Conservation (phyloP, 495 filamentous ascomycete genomes). For the Aspergillus hancockii region DNA sequence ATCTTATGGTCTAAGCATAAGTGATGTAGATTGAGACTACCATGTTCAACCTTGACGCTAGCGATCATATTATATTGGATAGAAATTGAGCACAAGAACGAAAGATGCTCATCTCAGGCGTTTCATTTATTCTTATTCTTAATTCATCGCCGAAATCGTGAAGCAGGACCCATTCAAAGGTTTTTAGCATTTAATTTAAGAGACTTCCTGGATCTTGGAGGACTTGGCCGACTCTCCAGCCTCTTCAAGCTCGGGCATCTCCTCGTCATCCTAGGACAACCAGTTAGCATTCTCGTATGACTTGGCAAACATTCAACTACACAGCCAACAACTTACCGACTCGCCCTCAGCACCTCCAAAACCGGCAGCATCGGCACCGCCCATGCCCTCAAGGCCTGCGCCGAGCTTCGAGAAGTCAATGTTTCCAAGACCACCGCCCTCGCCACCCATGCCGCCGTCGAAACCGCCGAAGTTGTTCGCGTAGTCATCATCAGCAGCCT, state of each 20-base stretch:
- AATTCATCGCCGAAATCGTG: constrained; percentile 29
- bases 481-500: constrained; percentile 76
- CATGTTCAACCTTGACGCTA: not conserved
- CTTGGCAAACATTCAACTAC: constrained; percentile 15
- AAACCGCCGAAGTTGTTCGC: constrained; percentile 69
- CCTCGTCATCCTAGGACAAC: constrained; percentile 52
- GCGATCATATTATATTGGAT: not conserved
- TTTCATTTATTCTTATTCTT: constrained; percentile 28
- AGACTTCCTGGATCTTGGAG: constrained; percentile 59
- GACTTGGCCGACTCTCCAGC: constrained; percentile 38
- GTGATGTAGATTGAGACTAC: not conserved
- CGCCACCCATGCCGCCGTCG: constrained; percentile 55
- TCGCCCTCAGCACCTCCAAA: constrained; percentile 53
- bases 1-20: not conserved
- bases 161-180: not conserved
- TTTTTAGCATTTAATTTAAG: constrained; percentile 34
- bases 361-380: constrained; percentile 47
- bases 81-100: not conserved
- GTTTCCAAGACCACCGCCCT: constrained; percentile 54
- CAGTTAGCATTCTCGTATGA: constrained; percentile 36
- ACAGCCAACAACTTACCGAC: constrained; percentile 39
- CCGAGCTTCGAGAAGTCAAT: constrained; percentile 93
- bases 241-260: constrained; percentile 62
- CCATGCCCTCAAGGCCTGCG: constrained; percentile 44
- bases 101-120: not conserved